Conservation (phyloP, 371 early-diverging fungal genomes). For the Mucor velutinosus region DNA sequence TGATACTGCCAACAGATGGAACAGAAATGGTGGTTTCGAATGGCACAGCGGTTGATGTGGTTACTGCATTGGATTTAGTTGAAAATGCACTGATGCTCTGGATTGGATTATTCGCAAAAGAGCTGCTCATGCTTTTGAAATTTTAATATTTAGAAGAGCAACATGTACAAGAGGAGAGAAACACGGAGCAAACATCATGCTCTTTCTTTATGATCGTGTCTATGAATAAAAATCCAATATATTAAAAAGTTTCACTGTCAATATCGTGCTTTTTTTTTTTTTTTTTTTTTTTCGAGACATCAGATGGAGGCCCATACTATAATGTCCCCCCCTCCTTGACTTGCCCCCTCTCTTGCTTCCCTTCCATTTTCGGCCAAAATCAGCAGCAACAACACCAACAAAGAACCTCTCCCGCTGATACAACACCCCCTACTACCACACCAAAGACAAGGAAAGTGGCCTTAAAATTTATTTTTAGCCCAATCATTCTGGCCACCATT, state of each 20-base stretch:
- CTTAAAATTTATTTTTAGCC: conserved; percentile 4
- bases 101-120: conserved; percentile 1
- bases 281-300: background rate
- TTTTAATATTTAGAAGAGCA: background rate
- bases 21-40: background rate
- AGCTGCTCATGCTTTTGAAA: background rate
- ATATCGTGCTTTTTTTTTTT: background rate
- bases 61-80: background rate
- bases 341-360: background rate
- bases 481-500: background rate
- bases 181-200: background rate
- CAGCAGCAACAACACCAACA: background rate
- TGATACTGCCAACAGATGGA: background rate
- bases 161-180: background rate
- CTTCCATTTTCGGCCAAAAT: background rate
- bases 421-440: background rate
- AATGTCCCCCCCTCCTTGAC: background rate
- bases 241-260: background rate
- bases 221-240: background rate
- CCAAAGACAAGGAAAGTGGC: background rate
- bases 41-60: background rate
- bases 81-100: conserved; percentile 4
- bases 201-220: background rate
- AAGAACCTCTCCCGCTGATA: background rate
- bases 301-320: background rate